Evolutionary conservation across 805 yeast genomes (phyloP).

Genomic region (Hanseniaspora thailandica): DNA sequence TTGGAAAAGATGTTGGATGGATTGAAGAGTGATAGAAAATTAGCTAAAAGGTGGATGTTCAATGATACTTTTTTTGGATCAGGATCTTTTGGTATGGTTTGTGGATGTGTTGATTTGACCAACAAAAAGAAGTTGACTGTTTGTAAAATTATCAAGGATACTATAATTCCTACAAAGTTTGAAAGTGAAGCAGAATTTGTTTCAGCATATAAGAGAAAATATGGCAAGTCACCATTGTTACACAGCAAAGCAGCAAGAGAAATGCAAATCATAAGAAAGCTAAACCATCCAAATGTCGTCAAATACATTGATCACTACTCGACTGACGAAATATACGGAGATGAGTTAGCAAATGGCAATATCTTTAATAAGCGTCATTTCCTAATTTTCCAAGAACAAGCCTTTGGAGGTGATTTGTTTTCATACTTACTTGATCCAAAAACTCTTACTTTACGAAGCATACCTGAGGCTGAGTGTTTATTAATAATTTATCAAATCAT

Average conservation of each 20-base stretch:
- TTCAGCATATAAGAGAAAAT: not conserved
- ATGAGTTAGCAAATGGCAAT: not conserved
- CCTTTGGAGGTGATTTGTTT: conserved; percentile 49
- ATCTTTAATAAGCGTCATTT: conserved; percentile 19
- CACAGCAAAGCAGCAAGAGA: conserved; percentile 27
- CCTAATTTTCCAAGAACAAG: conserved; percentile 39
- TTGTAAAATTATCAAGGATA: conserved; percentile 5
- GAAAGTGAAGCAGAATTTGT: conserved; percentile 19
- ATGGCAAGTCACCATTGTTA: not conserved
- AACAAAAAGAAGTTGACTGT: not conserved
- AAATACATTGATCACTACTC: conserved; percentile 32
- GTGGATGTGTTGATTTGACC: conserved; percentile 9
- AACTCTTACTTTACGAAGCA: conserved; percentile 31
- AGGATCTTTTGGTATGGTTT: conserved; percentile 42
- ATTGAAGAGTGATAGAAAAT: not conserved
- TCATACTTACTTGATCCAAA: conserved; percentile 35
- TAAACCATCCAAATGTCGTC: conserved; percentile 41
- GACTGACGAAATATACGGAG: conserved; percentile 17
- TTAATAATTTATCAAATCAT: conserved; percentile 46
- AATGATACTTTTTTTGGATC: conserved; percentile 5
- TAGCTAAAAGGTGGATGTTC: not conserved
- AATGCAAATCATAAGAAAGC: conserved; percentile 31
- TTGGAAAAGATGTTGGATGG: not conserved
- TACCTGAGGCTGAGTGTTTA: conserved; percentile 45
- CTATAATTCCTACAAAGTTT: not conserved